Evolutionary conservation across 805 yeast genomes (phyloP), one percentile per base, ranked within the genome.

Genomic region (Wickerhamia fluorescens): DNA sequence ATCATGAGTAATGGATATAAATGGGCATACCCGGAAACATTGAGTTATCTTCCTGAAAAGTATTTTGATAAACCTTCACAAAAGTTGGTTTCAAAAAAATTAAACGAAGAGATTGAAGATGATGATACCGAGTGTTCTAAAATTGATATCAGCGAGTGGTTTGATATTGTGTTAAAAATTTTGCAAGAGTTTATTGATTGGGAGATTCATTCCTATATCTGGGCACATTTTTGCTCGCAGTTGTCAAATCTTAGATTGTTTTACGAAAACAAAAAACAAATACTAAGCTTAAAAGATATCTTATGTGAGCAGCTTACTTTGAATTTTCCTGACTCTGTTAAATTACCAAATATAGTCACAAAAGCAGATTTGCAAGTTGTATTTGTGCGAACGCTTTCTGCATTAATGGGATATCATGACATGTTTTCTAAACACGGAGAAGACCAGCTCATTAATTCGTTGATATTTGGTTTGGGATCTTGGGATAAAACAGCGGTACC

Each of bases 401-500:
- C 81, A 0, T 53, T 81, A 23, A 49, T 78, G 6, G 81, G 83
- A 1, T 79, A 78, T 39, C 77, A 73, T 34, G 59, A 58, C 12
- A 49, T 60, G 15, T 71, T 77, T 36, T 48, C 72, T 6, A 74
- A 71, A 36, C 54, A 51, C 12, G 84, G 78, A 27, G 75, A 78
- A 36, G 88, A 81, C 45, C 72, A 66, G 33, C 60, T 84, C 14
- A 66, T 83, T 11, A 68, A 67, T 31, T 65, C 86, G 0, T 60
- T 80, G 16, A 58, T 78, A 8, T 54, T 66, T 25, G 83, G 84
- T 0, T 53, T 83, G 30, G 69, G 75, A 1, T 75, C 86, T 1
- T 80, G 88, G 84, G 86, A 85, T 36, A 73, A 73, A 36, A 75
- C 94, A 0, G 83, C 86, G 0, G 71, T 78, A 20, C 86, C 94